A percentile compares a stretch with the other conserved stretches of the same genome.
phyloP scores from a whole-genome alignment of 371 early-diverging fungal species.

The Apophysomyces ossiformis region DNA sequence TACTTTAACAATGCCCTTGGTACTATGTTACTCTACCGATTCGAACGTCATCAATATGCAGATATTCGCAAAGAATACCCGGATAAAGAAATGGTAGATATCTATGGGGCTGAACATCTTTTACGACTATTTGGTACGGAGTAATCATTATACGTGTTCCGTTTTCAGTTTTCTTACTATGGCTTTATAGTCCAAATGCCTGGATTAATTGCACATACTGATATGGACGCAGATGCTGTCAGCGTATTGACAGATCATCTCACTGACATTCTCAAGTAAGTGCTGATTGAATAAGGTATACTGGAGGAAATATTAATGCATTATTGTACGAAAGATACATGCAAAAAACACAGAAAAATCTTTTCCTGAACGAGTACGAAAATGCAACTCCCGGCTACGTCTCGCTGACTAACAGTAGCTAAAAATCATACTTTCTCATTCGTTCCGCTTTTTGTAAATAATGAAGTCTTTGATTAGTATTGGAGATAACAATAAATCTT shows the following conservation, averaged over 20 bases:
- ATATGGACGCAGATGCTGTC: constrained; percentile 22
- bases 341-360: constrained; percentile 26
- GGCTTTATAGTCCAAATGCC: constrained; percentile 29
- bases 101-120: constrained; percentile 97
- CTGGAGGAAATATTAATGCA: not conserved
- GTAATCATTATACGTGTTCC: too few species aligned
- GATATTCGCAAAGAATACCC: constrained; percentile 63
- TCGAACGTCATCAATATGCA: constrained; percentile 94
- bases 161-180: constrained; percentile 1
- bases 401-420: constrained; percentile 56
- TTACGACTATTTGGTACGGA: constrained; percentile 88
- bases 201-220: constrained; percentile 22
- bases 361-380: constrained; percentile 50
- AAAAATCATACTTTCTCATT: not conserved
- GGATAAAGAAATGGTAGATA: constrained; percentile 76
- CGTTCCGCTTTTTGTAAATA: not conserved
- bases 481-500: too few species aligned
- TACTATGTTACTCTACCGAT: constrained; percentile 88
- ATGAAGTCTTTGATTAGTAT: too few species aligned
- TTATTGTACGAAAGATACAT: constrained; percentile 16
- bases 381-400: constrained; percentile 69
- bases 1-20: constrained; percentile 96
- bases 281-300: not conserved
- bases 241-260: constrained; percentile 20
- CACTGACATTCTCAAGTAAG: constrained; percentile 23